These are phyloP conservation scores for Pinus tabuliformis DNA, from an alignment of 75 land plant genomes.

Conservation along the genomic window DNA sequence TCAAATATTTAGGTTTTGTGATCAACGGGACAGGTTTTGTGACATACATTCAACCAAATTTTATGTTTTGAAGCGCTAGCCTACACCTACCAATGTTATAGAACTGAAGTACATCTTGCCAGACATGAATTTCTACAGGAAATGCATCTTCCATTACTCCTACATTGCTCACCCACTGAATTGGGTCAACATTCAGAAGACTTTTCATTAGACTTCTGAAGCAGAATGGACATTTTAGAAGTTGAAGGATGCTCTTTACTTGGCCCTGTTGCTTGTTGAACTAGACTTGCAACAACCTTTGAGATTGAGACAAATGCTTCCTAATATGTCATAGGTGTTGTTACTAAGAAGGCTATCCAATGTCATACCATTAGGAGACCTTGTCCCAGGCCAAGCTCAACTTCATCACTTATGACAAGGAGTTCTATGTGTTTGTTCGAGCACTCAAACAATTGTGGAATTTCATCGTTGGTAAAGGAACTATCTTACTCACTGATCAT, in stretches of 20 bases:
- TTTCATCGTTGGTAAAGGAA: not conserved
- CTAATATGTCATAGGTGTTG: not conserved
- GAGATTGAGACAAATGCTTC: not conserved
- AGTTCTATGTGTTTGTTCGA: not conserved
- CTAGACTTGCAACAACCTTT: not conserved
- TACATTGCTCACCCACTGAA: not conserved
- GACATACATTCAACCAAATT: not conserved
- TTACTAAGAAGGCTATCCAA: not conserved
- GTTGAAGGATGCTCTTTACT: not conserved
- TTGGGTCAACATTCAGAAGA: not conserved
- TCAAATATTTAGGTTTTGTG: not conserved
- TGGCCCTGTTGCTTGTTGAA: not conserved
- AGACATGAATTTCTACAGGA: not conserved
- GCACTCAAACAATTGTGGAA: not conserved
- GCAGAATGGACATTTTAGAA: not conserved
- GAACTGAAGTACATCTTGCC: not conserved
- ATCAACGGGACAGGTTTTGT: not conserved
- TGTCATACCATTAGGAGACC: not conserved
- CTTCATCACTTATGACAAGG: not conserved
- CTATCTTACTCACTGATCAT: not conserved
- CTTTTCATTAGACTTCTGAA: not conserved
- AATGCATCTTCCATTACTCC: not conserved
- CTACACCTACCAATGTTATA: not conserved
- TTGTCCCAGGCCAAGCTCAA: not conserved
- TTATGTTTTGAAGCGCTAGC: not conserved